These are phyloP conservation scores for Intubia oerlemansii DNA, from an alignment of 2,329 filamentous ascomycete species.

Conservation along the genomic window DNA sequence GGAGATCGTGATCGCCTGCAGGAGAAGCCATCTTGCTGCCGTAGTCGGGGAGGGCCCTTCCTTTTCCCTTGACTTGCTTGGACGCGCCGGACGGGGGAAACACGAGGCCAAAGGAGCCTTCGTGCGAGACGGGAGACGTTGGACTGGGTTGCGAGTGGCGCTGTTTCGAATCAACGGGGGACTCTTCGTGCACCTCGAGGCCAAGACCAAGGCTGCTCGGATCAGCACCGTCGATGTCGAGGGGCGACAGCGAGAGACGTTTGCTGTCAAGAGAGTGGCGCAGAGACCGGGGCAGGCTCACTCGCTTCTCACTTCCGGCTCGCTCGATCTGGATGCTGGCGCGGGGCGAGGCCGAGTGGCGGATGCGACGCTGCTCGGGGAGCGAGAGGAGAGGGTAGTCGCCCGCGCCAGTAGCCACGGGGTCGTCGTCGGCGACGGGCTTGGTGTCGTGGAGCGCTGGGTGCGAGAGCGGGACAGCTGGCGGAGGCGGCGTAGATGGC, in stretches of 20 bases:
- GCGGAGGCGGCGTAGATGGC: constrained; percentile 30
- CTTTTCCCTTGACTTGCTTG: constrained; percentile 25
- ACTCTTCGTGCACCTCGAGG: neutral
- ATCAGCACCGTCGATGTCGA: constrained; percentile 6
- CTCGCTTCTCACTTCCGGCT: constrained; percentile 22
- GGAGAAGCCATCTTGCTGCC: too few relatives aligned
- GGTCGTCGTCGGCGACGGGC: constrained; percentile 17
- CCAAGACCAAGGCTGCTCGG: neutral
- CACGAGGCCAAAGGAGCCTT: constrained; percentile 4
- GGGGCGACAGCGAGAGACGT: too few relatives aligned
- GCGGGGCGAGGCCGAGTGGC: constrained; percentile 20
- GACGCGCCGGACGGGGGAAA: constrained; percentile 7
- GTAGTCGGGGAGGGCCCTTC: constrained; percentile 10
- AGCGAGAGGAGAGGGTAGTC: constrained; percentile 30
- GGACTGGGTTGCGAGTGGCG: neutral
- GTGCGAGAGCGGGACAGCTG: constrained; percentile 26
- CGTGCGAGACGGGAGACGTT: neutral
- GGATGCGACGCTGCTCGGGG: constrained; percentile 25
- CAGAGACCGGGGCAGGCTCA: constrained; percentile 31
- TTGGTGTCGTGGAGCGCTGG: constrained; percentile 14
- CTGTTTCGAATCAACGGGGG: neutral
- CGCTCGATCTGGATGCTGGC: constrained; percentile 30
- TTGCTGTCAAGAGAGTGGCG: constrained; percentile 32
- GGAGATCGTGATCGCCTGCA: neutral
- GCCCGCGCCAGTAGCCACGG: constrained; percentile 18